Evolutionary conservation across 1,139 yeast species (phyloP), one percentile per base, ranked within the genome.

Genomic region (Hemisphaericaspora lyxosophila): DNA sequence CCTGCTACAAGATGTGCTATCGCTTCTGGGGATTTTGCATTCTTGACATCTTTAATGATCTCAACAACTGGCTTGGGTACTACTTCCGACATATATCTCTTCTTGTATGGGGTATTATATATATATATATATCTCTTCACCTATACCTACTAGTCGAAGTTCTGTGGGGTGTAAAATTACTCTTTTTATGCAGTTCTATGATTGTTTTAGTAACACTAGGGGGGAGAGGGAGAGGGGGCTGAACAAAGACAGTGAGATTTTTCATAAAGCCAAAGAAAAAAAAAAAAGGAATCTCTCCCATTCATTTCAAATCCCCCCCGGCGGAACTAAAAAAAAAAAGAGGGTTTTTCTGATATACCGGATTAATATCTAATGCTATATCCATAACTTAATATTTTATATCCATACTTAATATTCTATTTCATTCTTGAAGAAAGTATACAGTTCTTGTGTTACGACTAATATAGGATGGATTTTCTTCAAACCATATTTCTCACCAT

Each of bases 1-100:
- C 98, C 98, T 4, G 97, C 86, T 9, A 79, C 55, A 11, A 89
- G 61, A 60, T 89, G 96, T 1, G 62, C 49, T 9, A 42, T 36
- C 5, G 57, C 48, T 35, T 49, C 46, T 18, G 57, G 55, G 23
- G 44, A 36, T 38, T 35, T 36, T 16, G 24, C 26, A 19, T 22
- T 26, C 17, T 28, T 28, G 23, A n/a, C 11, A 4, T 8, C 17
- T 3, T 14, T 14, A n/a, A 17, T 28, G 3, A 17, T 18, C 14
- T 17, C 4, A 8, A 6, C 15, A 2, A 19, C 6, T 5, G 9
- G 6, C 11, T 17, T 28, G 8, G 12, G 8, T 7, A 8, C 31
- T 5, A 28, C 7, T 28, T 8, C 23, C 18, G 31, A 12, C 23
- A n/a, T 5, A 15, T 12, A n/a, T n/a, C n/a, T n/a, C n/a, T n/a